These are phyloP conservation scores for Coemansia sp. DNA, from an alignment of 192 early-diverging fungal genomes.

Conservation along the genomic window DNA sequence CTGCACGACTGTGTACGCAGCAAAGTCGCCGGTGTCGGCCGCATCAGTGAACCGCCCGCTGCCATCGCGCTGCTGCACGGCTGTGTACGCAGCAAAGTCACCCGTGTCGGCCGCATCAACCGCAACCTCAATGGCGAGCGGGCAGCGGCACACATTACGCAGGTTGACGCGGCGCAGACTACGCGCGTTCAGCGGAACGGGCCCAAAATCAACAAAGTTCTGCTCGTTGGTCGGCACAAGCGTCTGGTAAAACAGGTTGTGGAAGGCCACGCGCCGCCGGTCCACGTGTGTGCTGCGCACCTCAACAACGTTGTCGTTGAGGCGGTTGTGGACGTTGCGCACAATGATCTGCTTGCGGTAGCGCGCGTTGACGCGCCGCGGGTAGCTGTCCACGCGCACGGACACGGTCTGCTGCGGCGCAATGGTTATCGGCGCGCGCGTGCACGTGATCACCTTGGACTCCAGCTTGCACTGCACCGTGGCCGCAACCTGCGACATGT, in stretches of 20 bases:
- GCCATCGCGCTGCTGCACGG: conserved; percentile 15
- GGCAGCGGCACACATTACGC: conserved; percentile 72
- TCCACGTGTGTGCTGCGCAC: conserved; percentile 94
- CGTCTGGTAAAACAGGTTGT: conserved; percentile 93
- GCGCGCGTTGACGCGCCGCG: conserved; percentile 95
- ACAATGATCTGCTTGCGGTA: conserved; percentile 96
- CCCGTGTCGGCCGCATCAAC: conserved; percentile 35
- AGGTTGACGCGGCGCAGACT: conserved; percentile 76
- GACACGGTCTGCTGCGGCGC: conserved; percentile 74
- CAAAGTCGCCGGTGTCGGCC: conserved; percentile 9
- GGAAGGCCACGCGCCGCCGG: conserved; percentile 94
- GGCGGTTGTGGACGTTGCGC: conserved; percentile 83
- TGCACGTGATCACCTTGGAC: conserved; percentile 91
- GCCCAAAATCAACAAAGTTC: conserved; percentile 95
- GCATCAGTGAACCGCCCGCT: conserved; percentile 44
- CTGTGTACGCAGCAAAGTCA: background rate
- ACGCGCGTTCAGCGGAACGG: conserved; percentile 78
- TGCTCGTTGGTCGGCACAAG: conserved; percentile 74
- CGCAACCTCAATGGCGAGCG: conserved; percentile 28
- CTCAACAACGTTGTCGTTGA: conserved; percentile 88
- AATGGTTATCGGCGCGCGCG: conserved; percentile 61
- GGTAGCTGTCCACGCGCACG: conserved; percentile 92
- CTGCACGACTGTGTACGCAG: background rate
- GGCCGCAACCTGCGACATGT: conserved; percentile 83
- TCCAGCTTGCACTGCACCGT: conserved; percentile 81